These are phyloP conservation scores for Helotiales sp. DNA, from an alignment of 2,329 filamentous ascomycete species.

Conservation along the genomic window DNA sequence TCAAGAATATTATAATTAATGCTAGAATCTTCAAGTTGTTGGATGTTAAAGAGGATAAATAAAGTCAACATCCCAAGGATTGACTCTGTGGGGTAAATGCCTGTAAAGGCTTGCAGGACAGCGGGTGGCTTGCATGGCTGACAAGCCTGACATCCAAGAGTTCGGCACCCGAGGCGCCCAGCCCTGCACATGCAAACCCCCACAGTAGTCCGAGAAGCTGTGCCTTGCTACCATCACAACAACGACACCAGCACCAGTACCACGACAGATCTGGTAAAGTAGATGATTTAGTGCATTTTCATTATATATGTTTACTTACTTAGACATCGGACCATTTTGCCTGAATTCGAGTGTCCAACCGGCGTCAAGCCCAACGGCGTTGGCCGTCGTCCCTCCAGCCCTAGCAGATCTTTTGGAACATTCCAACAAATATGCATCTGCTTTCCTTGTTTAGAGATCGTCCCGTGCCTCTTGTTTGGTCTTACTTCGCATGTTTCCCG, in stretches of 20 bases:
- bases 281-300: background rate
- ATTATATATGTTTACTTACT: background rate
- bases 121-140: background rate
- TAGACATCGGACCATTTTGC: background rate
- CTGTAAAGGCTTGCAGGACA: background rate
- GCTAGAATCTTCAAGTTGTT: background rate
- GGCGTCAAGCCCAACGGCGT: background rate
- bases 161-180: background rate
- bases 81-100: background rate
- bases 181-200: background rate
- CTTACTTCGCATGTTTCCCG: too few species aligned
- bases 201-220: too few species aligned
- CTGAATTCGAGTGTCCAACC: background rate
- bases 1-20: background rate
- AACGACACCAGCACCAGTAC: background rate
- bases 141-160: background rate
- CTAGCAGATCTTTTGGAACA: background rate
- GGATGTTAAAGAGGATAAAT: background rate
- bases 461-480: background rate
- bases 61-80: background rate
- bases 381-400: too few species aligned
- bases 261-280: background rate
- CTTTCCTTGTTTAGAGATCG: background rate
- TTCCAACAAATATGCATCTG: background rate
- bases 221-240: too few species aligned